A percentile compares a stretch with the other conserved stretches of the same genome.
These are phyloP conservation scores for thale cress (Arabidopsis thaliana) DNA, from an alignment of 345 rosid species.

Conservation along the genomic window DNA sequence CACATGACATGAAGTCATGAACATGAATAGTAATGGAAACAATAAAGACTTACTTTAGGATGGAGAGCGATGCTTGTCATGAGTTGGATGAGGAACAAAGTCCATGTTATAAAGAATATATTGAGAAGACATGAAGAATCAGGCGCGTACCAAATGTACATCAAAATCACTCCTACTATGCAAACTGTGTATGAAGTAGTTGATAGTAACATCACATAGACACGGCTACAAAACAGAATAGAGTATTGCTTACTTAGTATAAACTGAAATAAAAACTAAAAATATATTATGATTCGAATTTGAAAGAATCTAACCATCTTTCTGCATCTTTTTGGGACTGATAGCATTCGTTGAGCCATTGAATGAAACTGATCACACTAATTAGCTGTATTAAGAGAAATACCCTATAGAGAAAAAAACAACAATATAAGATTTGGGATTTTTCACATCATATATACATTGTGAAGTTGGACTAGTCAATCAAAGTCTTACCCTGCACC, in stretches of 20 bases:
- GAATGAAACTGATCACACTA: conserved; percentile 90
- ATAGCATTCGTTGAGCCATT: conserved; percentile 82
- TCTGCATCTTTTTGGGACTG: conserved; percentile 62
- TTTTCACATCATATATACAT: conserved; percentile 25
- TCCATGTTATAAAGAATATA: conserved; percentile 93
- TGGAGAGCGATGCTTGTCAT: conserved; percentile 94
- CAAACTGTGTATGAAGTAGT: conserved; percentile 72
- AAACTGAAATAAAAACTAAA: neutral
- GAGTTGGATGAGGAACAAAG: conserved; percentile 87
- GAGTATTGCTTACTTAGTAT: conserved; percentile 30
- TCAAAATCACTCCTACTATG: conserved; percentile 78
- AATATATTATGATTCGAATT: neutral
- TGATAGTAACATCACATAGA: conserved; percentile 75
- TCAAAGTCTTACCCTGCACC: conserved; percentile 84
- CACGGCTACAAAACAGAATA: conserved; percentile 59
- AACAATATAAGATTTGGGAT: conserved; percentile 27
- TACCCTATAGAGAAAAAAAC: conserved; percentile 61
- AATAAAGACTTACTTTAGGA: conserved; percentile 59
- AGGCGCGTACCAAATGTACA: conserved; percentile 96
- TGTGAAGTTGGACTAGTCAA: conserved; percentile 16
- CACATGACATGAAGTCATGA: neutral
- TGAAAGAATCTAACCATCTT: conserved; percentile 63
- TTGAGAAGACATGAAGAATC: conserved; percentile 86
- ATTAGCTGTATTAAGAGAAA: conserved; percentile 91
- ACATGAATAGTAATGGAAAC: neutral